Conservation (phyloP, 257 asterid species). For the Henckelia pumila region DNA sequence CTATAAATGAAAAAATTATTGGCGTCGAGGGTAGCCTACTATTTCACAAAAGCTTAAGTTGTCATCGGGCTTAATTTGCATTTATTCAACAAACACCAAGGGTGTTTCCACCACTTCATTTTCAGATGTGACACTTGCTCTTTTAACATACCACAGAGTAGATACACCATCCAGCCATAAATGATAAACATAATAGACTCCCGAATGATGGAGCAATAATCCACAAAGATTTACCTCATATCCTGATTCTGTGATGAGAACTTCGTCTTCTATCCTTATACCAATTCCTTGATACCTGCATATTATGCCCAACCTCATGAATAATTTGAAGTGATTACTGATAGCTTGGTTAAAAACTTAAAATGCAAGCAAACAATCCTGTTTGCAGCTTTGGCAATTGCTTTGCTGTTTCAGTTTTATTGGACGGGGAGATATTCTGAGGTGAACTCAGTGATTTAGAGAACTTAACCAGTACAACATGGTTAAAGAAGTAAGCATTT, state of each 20-base stretch:
- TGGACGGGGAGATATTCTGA: too few species aligned
- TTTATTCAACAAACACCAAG: background rate
- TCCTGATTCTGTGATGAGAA: slow-evolving; percentile 89
- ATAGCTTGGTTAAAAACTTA: too few species aligned
- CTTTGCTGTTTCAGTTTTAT: too few species aligned
- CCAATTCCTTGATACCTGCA: slow-evolving; percentile 87
- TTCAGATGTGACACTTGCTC: background rate
- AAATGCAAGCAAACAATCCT: too few species aligned
- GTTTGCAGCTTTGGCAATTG: too few species aligned
- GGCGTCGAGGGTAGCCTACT: background rate
- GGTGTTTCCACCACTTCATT: background rate
- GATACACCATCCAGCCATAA: background rate
- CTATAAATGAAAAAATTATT: background rate
- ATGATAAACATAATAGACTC: background rate
- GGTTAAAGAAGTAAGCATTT: too few species aligned
- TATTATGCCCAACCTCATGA: slow-evolving; percentile 20
- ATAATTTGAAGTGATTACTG: background rate
- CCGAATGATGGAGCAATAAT: background rate
- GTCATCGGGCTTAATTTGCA: background rate
- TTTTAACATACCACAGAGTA: slow-evolving; percentile 1
- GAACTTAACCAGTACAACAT: too few species aligned
- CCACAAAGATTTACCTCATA: slow-evolving; percentile 54
- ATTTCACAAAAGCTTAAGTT: background rate
- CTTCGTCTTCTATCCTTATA: slow-evolving; percentile 92
- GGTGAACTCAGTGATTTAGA: too few species aligned